Conservation (phyloP, 108 stramenopile species). For the Fragilaria crotonensis region DNA sequence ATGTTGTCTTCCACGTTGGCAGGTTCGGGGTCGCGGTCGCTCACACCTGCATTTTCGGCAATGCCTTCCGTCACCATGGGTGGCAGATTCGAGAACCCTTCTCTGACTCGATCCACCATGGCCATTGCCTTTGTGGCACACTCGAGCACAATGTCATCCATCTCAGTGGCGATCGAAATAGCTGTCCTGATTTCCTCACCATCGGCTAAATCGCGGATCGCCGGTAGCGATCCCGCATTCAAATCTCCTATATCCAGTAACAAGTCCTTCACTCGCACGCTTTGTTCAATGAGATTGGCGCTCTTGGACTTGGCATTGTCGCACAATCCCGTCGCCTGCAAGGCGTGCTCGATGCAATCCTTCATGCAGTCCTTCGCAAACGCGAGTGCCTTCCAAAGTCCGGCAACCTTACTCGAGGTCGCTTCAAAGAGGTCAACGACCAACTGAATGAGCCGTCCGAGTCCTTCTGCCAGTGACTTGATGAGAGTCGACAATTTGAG, state of each 20-base stretch:
- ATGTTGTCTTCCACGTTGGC: too few relatives aligned
- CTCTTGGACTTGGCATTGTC: slow-evolving; percentile 30
- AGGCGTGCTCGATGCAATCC: slow-evolving; percentile 29
- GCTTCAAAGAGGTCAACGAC: slow-evolving; percentile 31
- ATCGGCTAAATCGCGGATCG: slow-evolving; percentile 14
- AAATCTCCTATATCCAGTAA: slow-evolving; percentile 13
- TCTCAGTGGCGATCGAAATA: slow-evolving; percentile 26
- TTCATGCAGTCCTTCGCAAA: slow-evolving; percentile 46
- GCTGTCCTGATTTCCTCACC: slow-evolving; percentile 24
- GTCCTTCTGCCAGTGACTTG: slow-evolving; percentile 25
- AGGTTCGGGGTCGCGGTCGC: too few relatives aligned
- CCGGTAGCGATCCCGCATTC: slow-evolving; percentile 10
- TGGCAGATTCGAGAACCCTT: slow-evolving; percentile 32
- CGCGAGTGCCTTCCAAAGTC: slow-evolving; percentile 38
- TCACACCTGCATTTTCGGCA: too few relatives aligned
- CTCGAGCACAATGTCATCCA: slow-evolving; percentile 34
- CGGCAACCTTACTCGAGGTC: slow-evolving; percentile 28
- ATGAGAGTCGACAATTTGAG: slow-evolving; percentile 16
- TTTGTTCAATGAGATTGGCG: slow-evolving; percentile 9
- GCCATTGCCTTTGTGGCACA: too few relatives aligned
- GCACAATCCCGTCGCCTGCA: slow-evolving; percentile 20
- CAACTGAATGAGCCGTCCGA: slow-evolving; percentile 25
- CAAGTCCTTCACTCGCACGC: slow-evolving; percentile 9
- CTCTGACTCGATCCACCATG: slow-evolving; percentile 27
- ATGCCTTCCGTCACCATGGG: slow-evolving; percentile 28